Base-by-base conservation (phyloP, 2,329 filamentous ascomycete species). In the Fusarium azukiicola region DNA sequence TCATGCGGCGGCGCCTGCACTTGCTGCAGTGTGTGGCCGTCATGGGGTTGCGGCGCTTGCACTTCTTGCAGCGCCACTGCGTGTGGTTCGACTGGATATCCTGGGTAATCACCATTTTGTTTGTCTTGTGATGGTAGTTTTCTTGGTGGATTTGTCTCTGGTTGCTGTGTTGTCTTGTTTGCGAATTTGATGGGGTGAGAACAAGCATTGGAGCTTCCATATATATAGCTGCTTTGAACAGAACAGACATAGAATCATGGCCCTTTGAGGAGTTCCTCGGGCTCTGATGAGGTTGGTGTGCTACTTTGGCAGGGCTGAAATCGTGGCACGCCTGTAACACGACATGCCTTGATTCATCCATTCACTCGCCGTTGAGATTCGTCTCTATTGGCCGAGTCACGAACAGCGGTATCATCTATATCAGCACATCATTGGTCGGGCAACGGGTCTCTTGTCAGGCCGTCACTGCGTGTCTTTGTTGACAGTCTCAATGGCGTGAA, bases 281-380 rank as follows among this genome's bases (percentile, higher is more conserved):
- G 10, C 21, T 23, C 19, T 23, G 36, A 21, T 61, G 8, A 40
- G n/a, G 54, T 40, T 9, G 36, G 40, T 23, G 54, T 40, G 54
- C 38, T 40, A 61, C 21, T 61, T 61, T 61, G 21, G 21, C 21
- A 61, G 54, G 54, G 54, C 54, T 58, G 54, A 58, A 58, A 61
- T 61, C 13, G n/a, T n/a, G 13, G 21, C 54, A 40, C 21, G n/a
- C 36, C 54, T 40, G 54, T 40, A 36, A 40, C 36, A 61, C 54
- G 54, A 40, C 54, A 61, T 61, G 54, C 54, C 54, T 61, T 40
- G 54, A 40, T 61, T 61, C 54, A 61, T 40, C 32, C 54, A 61
- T 61, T 40, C 23, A 5, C 36, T 61, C 50, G 14, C 36, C 9
- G 17, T 40, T 21, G 36, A 61, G 40, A 61, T 40, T 61, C 36